These are phyloP conservation scores for Microdochium trichocladiopsis DNA, from an alignment of 2,329 filamentous ascomycete genomes.

Conservation along the genomic window DNA sequence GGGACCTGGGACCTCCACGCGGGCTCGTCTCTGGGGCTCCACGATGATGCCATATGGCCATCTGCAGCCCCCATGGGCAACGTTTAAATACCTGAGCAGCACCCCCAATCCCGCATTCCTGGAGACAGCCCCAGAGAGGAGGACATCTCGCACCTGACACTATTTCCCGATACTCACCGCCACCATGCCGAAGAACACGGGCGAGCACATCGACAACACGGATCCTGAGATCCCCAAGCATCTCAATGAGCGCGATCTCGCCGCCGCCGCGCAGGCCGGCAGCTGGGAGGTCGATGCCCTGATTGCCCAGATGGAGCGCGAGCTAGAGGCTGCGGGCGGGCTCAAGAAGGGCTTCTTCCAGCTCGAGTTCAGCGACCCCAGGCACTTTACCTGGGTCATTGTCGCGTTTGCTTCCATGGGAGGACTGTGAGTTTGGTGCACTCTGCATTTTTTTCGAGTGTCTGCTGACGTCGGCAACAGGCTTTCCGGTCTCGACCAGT, in stretches of 20 bases:
- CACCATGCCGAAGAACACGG: neutral
- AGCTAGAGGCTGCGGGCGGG: constrained; percentile 23
- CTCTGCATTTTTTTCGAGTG: neutral
- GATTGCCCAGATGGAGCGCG: constrained; percentile 32
- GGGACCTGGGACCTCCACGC: no score
- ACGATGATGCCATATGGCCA: neutral
- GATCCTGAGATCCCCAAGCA: constrained; percentile 9
- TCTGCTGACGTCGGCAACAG: neutral
- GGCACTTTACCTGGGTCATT: constrained; percentile 59
- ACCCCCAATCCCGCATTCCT: no score
- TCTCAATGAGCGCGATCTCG: constrained; percentile 21
- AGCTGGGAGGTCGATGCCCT: constrained; percentile 28
- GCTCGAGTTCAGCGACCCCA: constrained; percentile 52
- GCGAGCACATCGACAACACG: constrained; percentile 15
- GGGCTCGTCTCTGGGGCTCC: no score
- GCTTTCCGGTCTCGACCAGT: constrained; percentile 66
- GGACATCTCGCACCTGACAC: no score
- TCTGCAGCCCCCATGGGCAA: neutral
- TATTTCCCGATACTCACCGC: no score
- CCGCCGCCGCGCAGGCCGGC: constrained; percentile 26
- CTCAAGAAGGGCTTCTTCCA: constrained; percentile 37
- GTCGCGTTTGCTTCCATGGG: constrained; percentile 71
- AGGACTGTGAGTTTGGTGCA: constrained; percentile 35
- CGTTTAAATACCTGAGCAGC: neutral
- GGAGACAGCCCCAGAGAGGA: no score